A percentile compares a stretch with the other conserved stretches of the same genome.
phyloP scores from a whole-genome alignment of 495 filamentous ascomycete genomes.

The Melanomma pulvis-pyrius region DNA sequence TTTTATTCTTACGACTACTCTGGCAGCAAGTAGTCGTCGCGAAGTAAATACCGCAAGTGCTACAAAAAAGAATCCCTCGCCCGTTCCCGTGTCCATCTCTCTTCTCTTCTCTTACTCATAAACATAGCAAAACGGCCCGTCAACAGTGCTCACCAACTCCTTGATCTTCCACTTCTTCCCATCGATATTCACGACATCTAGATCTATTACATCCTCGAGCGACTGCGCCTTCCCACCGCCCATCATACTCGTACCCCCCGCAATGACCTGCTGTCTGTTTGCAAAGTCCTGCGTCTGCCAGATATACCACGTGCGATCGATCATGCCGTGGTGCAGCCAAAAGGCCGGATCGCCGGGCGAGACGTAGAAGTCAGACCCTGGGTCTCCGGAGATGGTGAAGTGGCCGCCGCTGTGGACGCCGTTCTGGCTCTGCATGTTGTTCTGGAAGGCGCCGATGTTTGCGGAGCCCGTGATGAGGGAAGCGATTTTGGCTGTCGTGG shows the following conservation, averaged over 20 bases:
- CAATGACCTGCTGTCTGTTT: constrained; percentile 44
- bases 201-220: constrained; percentile 50
- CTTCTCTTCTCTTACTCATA: constrained; percentile 44
- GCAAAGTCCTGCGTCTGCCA: constrained; percentile 44
- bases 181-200: constrained; percentile 46
- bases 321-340: constrained; percentile 35
- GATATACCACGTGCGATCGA: constrained; percentile 33
- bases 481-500: constrained; percentile 31
- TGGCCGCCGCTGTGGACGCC: constrained; percentile 52
- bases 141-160: constrained; percentile 51
- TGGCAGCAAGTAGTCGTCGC: too few species aligned
- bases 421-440: constrained; percentile 45
- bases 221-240: constrained; percentile 42
- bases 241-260: constrained; percentile 48
- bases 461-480: constrained; percentile 24
- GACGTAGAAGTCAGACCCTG: constrained; percentile 44
- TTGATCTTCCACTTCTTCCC: constrained; percentile 48
- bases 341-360: constrained; percentile 36
- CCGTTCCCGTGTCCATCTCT: too few species aligned
- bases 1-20: background rate
- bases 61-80: too few species aligned
- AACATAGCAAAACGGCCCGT: constrained; percentile 56
- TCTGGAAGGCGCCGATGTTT: constrained; percentile 46
- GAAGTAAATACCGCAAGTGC: too few species aligned
- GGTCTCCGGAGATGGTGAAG: constrained; percentile 50